Base-by-base conservation (phyloP, 805 yeast genomes). In the Cephaloascus fragrans region DNA sequence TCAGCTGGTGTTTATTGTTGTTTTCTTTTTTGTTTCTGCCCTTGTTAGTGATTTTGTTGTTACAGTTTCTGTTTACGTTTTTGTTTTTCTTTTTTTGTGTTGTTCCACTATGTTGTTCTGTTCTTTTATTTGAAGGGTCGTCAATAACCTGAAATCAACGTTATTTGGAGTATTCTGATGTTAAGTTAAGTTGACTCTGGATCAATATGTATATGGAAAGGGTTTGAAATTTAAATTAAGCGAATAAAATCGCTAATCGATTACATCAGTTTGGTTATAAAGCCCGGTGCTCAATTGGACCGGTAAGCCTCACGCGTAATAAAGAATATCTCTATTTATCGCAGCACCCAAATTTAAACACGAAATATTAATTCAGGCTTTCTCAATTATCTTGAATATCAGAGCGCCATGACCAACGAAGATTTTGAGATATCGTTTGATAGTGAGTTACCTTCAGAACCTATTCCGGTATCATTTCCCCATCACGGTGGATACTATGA, bases 1-100 rank as follows among this genome's bases (percentile, higher is more conserved):
- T 46, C 51, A 10, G 34, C 32, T 34, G 52, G 44, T 16, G 50
- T 43, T 12, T 41, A 38, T 37, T 50, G 53, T 36, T 66, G 69
- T 48, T 66, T 70, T 23, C 12, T 23, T 8, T 23, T 23, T 23
- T 8, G 28, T 23, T 23, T 23, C 6, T 23, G 12, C 12, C 10
- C 6, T 8, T 8, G 28, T 6, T 8, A 23, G 28, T 23, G 6
- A 23, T 23, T 8, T 23, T 23, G 12, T 23, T 8, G 12, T 23
- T 23, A 23, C 28, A 23, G 28, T 23, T 23, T 8, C 28, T 8
- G 28, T 23, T 23, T 23, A 8, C 28, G 6, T 23, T 6, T 23
- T 23, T 23, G 28, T 23, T 23, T 8, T 12, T 23, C 12, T 23
- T 23, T 23, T 23, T 23, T 12, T 8, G 28, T 12, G 28, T 6